phyloP scores from a whole-genome alignment of 257 asterid species.

The Leonotis leonurus region DNA sequence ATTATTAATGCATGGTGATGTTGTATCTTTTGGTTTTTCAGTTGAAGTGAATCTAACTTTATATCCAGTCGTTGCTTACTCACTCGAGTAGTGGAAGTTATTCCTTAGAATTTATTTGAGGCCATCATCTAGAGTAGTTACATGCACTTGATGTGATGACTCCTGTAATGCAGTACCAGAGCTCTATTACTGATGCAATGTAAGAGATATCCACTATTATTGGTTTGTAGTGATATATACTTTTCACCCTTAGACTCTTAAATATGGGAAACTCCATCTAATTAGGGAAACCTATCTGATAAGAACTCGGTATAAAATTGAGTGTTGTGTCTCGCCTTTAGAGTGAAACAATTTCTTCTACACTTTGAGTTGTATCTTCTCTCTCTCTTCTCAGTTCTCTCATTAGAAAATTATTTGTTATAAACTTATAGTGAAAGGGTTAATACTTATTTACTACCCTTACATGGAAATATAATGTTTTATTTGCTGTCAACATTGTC shows the following conservation, averaged over 20 bases:
- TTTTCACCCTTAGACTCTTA: background rate
- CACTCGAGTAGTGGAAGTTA: background rate
- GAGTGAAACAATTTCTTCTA: background rate
- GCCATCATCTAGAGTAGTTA: background rate
- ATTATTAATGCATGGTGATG: constrained; percentile 3
- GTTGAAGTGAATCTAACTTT: background rate
- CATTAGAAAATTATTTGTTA: background rate
- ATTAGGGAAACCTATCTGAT: background rate
- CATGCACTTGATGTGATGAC: background rate
- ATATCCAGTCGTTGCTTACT: background rate
- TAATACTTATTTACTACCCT: background rate
- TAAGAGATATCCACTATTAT: background rate
- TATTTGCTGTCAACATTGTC: background rate
- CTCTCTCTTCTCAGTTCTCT: background rate
- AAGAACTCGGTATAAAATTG: background rate
- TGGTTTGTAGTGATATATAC: constrained; percentile 6
- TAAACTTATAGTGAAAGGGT: background rate
- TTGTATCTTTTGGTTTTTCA: background rate
- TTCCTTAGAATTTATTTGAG: background rate
- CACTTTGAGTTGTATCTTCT: background rate
- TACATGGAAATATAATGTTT: too few relatives aligned
- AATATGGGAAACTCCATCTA: too few relatives aligned
- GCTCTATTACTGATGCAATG: constrained; percentile 6
- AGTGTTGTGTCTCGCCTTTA: background rate
- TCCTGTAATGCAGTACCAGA: background rate